Base-by-base conservation (phyloP, 192 early-diverging fungal species). In the Phycomyces blakesleeanus region DNA sequence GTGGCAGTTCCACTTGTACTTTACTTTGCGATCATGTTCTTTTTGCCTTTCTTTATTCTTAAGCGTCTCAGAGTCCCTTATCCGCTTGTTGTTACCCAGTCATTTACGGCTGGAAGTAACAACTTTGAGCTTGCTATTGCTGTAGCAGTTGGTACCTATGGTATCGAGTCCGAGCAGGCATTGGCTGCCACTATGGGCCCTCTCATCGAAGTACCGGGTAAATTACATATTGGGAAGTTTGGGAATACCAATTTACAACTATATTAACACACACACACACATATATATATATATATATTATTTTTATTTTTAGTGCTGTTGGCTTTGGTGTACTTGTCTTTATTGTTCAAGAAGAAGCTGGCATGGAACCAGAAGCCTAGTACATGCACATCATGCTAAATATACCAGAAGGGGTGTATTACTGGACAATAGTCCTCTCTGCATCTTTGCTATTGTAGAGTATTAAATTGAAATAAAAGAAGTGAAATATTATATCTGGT, bases 91-190 rank as follows among this genome's bases (percentile, higher is more conserved):
- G 82, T 82, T 0, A 81, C 86, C 5, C 86, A 85, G 54, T 53
- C 76, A 39, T 89, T 90, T 52, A 90, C 87, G 0, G 85, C 86
- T 2, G 75, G 80, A 3, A 77, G 75, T 57, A 89, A 89, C 65
- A 89, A 89, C 55, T 90, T 90, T 59, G 87, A 90, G 64, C 68
- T 90, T n/a, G 87, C 89, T 21, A 88, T 90, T 57, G 87, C 86
- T 49, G 82, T 90, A 15, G 83, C 86, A 12, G 76, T 88, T 9
- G 82, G 83, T 0, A 81, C 76, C 0, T 90, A 80, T 71, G 89
- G 89, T 14, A 75, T 87, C 34, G 73, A 84, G 21, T 88, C 86
- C 10, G 71, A 77, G 42, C 74, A 89, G 58, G 84, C 86, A 2
- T 64, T 90, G 47, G 79, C 83, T 10, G 75, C 86, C 14, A 81